Base-by-base conservation (phyloP, 2,329 filamentous ascomycete genomes). In the Trichoderma pleuroti region DNA sequence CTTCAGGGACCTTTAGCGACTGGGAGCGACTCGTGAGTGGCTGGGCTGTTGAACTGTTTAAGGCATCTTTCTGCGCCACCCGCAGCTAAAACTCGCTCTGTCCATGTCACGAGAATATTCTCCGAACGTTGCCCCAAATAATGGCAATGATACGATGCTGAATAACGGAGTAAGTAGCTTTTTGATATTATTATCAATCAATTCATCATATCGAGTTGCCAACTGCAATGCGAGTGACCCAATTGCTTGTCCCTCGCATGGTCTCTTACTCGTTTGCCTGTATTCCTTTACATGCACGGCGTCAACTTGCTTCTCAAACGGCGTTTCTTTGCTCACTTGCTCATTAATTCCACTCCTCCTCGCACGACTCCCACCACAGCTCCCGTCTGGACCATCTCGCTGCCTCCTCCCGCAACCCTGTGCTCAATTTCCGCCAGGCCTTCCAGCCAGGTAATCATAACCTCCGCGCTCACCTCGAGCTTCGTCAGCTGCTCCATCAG, bases 371-470 rank as follows among this genome's bases (percentile, higher is more conserved):
- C 96, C 12, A 98, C 93, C 59, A 98, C 86, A 0, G 94, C 96
- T 8, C 96, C 95, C 0, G 96, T 98, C 84, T 99, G 96, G 71
- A 99, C 88, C 7, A 85, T 84, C 82, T 99, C 96, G 71, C 90
- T 94, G 1, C 92, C 94, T 26, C 96, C 96, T 56, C 93, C 92
- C 39, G 94, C 92, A 7, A 99, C 84, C 72, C 96, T 86, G 81
- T 97, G 97, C 83, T 99, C 96, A 66, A 99, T 92, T 76, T 98
- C 93, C 0, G 95, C 94, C 69, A 99, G 83, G 0, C 94, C 94
- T 72, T 96, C 92, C 72, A 99, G 84, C 96, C 96, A 99, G 3
- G 91, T 88, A 66, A 98, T 92, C 85, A 96, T 92, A 12, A 94
- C 95, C 79, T 95, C 92, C 0, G 93, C 86, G 67, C 91, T 92